Evolutionary conservation across 805 yeast species (phyloP).

Genomic region (Zygoascus tannicola): DNA sequence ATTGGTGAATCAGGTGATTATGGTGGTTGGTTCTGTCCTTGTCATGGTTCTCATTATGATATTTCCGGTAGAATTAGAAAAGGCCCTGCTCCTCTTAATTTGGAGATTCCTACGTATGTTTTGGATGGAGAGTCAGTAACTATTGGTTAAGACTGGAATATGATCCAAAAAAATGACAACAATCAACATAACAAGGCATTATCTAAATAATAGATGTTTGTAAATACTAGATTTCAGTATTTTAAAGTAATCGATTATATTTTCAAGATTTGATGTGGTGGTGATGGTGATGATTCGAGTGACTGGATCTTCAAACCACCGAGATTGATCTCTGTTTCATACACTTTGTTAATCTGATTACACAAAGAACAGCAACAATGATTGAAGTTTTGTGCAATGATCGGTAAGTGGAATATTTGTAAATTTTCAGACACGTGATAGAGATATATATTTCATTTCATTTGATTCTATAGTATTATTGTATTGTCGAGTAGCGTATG

Average conservation of each 20-base stretch:
- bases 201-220: not conserved
- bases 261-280: too few species aligned
- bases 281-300: too few species aligned
- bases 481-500: not conserved
- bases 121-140: slow-evolving; percentile 70
- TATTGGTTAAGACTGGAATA: slow-evolving; percentile 75
- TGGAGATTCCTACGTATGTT: slow-evolving; percentile 90
- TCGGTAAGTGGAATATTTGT: slow-evolving; percentile 31
- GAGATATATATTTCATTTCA: too few species aligned
- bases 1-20: slow-evolving; percentile 99
- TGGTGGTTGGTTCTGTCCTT: slow-evolving; percentile 99
- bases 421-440: too few species aligned
- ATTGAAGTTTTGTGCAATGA: slow-evolving; percentile 68
- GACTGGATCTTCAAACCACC: too few species aligned
- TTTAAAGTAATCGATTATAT: too few species aligned
- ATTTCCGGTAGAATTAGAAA: slow-evolving; percentile 99
- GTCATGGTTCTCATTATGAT: slow-evolving; percentile 99
- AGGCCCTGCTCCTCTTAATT: slow-evolving; percentile 99
- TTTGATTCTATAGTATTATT: too few species aligned
- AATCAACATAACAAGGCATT: not conserved
- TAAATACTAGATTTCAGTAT: not conserved
- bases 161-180: too few species aligned
- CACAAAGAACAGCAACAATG: slow-evolving; percentile 32
- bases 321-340: too few species aligned
- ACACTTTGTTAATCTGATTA: too few species aligned